phyloP scores from a whole-genome alignment of 2,329 filamentous ascomycete species.

The Lachnellula hyalina region DNA sequence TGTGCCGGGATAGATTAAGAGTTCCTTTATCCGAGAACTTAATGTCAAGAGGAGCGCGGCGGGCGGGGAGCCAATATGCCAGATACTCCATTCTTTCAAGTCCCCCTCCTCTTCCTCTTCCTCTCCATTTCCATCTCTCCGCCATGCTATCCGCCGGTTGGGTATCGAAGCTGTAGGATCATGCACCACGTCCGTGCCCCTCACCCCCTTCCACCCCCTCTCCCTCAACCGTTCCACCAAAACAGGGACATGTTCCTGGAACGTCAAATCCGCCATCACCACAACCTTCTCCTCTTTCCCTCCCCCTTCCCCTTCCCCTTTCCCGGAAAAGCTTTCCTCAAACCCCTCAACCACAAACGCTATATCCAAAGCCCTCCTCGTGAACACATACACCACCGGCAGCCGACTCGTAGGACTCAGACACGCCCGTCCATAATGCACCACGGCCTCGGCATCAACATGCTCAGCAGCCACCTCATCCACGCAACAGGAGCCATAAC shows the following conservation, averaged over 20 bases:
- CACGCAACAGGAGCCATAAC: constrained; percentile 94
- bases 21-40: constrained; percentile 70
- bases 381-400: constrained; percentile 89
- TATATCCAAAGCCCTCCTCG: constrained; percentile 62
- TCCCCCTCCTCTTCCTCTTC: constrained; percentile 34
- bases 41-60: constrained; percentile 83
- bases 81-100: constrained; percentile 53
- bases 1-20: constrained; percentile 69
- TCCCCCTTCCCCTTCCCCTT: constrained; percentile 35
- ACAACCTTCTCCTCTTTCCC: constrained; percentile 57
- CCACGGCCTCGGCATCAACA: constrained; percentile 80
- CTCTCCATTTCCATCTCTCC: constrained; percentile 36
- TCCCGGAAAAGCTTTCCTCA: constrained; percentile 52
- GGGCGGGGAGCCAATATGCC: constrained; percentile 80
- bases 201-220: constrained; percentile 64
- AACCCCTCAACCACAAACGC: constrained; percentile 55
- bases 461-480: constrained; percentile 97
- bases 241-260: constrained; percentile 64
- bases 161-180: constrained; percentile 77
- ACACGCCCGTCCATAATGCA: constrained; percentile 92
- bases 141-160: constrained; percentile 65
- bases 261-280: constrained; percentile 86
- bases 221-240: constrained; percentile 51
- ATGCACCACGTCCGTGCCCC: constrained; percentile 67
- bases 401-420: constrained; percentile 83